Evolutionary conservation across 345 rosid genomes (phyloP).

Genomic region (Acer negundo): DNA sequence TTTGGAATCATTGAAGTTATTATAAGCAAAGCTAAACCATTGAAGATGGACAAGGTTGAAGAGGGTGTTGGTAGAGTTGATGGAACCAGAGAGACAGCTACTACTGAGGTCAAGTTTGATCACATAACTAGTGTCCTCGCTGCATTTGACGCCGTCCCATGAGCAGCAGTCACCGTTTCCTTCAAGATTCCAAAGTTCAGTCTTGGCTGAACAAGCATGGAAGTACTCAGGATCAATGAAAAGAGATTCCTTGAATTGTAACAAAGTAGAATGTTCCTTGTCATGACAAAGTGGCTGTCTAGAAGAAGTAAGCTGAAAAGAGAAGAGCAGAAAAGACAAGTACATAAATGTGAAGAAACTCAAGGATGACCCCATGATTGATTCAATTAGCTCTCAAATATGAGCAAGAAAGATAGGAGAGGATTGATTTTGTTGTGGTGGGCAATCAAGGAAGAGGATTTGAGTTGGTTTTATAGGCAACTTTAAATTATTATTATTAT

Average conservation of each 20-base stretch:
- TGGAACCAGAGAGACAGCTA: not conserved
- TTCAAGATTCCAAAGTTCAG: not conserved
- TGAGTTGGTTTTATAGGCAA: not conserved
- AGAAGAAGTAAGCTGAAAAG: not conserved
- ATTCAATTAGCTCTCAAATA: not conserved
- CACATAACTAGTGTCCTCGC: not conserved
- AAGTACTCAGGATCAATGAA: not conserved
- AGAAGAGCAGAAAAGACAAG: not conserved
- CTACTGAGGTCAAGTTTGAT: not conserved
- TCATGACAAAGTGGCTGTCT: conserved; percentile 9
- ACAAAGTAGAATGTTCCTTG: conserved; percentile 12
- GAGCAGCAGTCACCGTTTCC: not conserved
- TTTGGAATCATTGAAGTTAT: conserved; percentile 5
- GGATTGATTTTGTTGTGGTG: too few species aligned
- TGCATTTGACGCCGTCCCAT: not conserved
- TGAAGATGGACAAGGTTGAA: not conserved
- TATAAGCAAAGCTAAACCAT: conserved; percentile 21
- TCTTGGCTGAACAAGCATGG: too few species aligned
- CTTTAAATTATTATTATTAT: not conserved
- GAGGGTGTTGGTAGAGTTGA: too few species aligned
- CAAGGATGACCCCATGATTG: not conserved
- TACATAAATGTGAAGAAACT: not conserved
- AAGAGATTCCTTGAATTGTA: conserved; percentile 28
- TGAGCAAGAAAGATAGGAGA: too few species aligned
- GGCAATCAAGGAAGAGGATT: not conserved